These are phyloP conservation scores for maize (Zea mays) DNA, from an alignment of 176 grass and related monocot genomes.

Conservation along the genomic window Zm-B73-REFERENCE-NAM-5.0 NC_050097.1:9819001-9819500, in stretches of 20 bases:
- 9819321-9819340: too few species aligned
- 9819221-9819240: too few species aligned
- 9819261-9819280: background rate
- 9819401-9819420: background rate
- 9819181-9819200: too few species aligned
- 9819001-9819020: background rate
- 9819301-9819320: constrained; percentile 27
- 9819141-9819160: background rate
- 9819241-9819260: background rate
- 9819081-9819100: background rate
- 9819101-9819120: background rate
- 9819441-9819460: background rate
- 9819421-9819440: background rate
- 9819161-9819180: background rate
- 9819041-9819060: background rate
- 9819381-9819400: background rate
- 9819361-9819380: background rate
- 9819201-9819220: background rate
- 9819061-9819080: background rate
- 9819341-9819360: background rate
- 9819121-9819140: background rate
- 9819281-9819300: constrained; percentile 22
- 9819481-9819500: background rate
- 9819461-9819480: background rate
- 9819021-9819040: background rate